phyloP scores from a whole-genome alignment of 768 basidiomycete species.

The Phlebiopsis flavidoalba region DNA sequence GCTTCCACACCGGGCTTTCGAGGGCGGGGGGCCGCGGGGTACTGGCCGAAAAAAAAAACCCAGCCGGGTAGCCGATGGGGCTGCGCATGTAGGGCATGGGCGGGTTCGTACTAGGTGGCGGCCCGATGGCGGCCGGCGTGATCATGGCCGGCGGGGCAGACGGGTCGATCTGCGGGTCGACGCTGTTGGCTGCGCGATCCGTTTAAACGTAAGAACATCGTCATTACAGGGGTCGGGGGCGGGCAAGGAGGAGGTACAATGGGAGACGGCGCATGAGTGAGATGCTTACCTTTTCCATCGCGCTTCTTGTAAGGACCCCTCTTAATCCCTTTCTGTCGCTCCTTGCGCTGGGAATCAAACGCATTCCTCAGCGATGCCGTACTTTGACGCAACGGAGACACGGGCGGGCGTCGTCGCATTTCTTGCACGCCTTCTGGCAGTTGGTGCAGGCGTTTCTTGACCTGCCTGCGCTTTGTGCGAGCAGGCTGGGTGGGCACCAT shows the following conservation, averaged over 20 bases:
- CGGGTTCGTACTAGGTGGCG: constrained; percentile 31
- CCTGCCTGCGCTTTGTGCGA: constrained; percentile 78
- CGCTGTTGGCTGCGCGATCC: constrained; percentile 53
- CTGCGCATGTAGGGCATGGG: constrained; percentile 48
- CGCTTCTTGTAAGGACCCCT: constrained; percentile 93
- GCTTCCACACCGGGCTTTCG: constrained; percentile 49
- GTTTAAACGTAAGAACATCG: constrained; percentile 10
- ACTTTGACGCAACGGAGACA: constrained; percentile 92
- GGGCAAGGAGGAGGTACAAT: neutral
- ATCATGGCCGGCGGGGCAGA: constrained; percentile 38
- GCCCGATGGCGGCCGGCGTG: constrained; percentile 37
- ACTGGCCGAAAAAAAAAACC: constrained; percentile 57
- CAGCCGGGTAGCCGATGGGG: constrained; percentile 47
- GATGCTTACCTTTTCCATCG: constrained; percentile 76
- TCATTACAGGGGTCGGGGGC: constrained; percentile 12
- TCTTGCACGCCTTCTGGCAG: constrained; percentile 89
- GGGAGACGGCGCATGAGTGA: constrained; percentile 14
- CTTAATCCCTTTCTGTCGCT: constrained; percentile 85
- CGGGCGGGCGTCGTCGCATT: constrained; percentile 87
- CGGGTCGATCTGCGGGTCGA: constrained; percentile 38
- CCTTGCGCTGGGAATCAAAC: constrained; percentile 89
- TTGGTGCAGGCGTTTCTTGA: constrained; percentile 91
- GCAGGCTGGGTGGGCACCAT: constrained; percentile 41
- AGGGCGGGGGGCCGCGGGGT: constrained; percentile 33
- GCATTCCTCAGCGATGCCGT: constrained; percentile 82